Base-by-base conservation (phyloP, 495 filamentous ascomycete genomes). In the Tuber aestivum region DNA sequence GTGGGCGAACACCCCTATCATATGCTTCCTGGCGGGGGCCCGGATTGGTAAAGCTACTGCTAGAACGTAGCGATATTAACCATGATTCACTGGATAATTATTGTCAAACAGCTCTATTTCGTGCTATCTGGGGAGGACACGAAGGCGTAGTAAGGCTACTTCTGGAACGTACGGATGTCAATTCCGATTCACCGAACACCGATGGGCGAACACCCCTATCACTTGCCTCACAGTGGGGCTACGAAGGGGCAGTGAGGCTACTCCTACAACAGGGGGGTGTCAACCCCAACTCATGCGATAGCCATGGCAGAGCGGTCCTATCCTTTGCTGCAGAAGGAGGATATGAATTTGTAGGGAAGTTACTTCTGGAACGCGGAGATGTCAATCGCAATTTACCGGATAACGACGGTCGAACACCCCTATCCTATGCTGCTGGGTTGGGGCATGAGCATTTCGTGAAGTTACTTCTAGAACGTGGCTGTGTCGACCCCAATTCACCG, bases 221-320 rank as follows among this genome's bases (percentile, higher is more conserved):
- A 8, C 1, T 9, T n/a, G 21, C 21, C 21, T 1, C 0, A n/a
- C 0, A 1, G 21, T 6, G 21, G 23, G 9, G 2, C 3, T n/a
- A n/a, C n/a, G 48, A n/a, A 3, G 21, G 8, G n/a, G 7, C 23
- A 1, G 48, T 50, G 7, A n/a, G 3, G 21, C 7, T n/a, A 10
- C 48, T 50, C 8, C 48, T n/a, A 9, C 21, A n/a, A 1, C 48
- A 9, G 1, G 0, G 0, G 1, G 21, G 12, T n/a, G 23, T 50
- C 48, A n/a, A n/a, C 3, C 48, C 48, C 8, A 1, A 9, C 9
- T 50, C 21, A n/a, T 7, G 38, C 3, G 38, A 40, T 40, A 7
- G 38, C 7, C 3, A 40, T 40, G 38, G 38, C 38, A 2, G 38
- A 40, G 7, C 38, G 2, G 3, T 7, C 7, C 38, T 40, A 40